These are phyloP conservation scores for Leccinum uliginosum DNA, from an alignment of 768 basidiomycete genomes.

Conservation along the genomic window DNA sequence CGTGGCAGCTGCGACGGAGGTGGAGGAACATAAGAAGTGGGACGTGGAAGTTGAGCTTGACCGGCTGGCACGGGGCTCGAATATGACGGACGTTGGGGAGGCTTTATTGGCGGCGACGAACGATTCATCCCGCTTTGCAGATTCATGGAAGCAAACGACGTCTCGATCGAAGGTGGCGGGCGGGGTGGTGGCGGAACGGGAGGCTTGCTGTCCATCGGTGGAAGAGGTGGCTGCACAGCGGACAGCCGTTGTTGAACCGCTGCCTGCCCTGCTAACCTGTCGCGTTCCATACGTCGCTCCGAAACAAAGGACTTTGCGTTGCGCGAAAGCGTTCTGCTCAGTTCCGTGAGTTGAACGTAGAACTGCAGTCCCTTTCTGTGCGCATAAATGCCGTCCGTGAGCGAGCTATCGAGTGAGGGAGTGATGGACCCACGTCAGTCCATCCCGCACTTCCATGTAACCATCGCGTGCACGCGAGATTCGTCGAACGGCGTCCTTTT, in stretches of 20 bases:
- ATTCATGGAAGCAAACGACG: slow-evolving; percentile 56
- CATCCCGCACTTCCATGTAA: slow-evolving; percentile 84
- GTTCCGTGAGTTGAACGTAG: slow-evolving; percentile 72
- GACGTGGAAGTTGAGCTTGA: slow-evolving; percentile 21
- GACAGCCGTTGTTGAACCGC: slow-evolving; percentile 69
- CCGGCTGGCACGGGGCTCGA: slow-evolving; percentile 5
- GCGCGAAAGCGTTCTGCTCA: slow-evolving; percentile 53
- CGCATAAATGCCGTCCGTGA: not conserved
- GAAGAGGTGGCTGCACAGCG: slow-evolving; percentile 33
- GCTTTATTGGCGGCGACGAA: slow-evolving; percentile 25
- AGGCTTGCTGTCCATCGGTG: slow-evolving; percentile 45
- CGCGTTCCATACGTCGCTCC: slow-evolving; percentile 65
- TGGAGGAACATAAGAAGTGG: slow-evolving; percentile 12
- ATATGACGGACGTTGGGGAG: slow-evolving; percentile 28
- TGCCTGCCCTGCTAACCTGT: slow-evolving; percentile 58
- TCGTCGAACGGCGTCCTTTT: slow-evolving; percentile 69
- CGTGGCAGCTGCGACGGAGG: slow-evolving; percentile 27
- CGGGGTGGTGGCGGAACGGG: slow-evolving; percentile 43
- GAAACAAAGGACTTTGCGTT: slow-evolving; percentile 61
- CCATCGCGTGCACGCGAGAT: slow-evolving; percentile 76
- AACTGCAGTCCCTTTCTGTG: slow-evolving; percentile 84
- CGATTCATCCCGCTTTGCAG: slow-evolving; percentile 32
- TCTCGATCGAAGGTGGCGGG: slow-evolving; percentile 39
- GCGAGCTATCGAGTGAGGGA: slow-evolving; percentile 13
- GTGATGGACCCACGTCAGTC: slow-evolving; percentile 60